phyloP scores from a whole-genome alignment of 768 basidiomycete genomes.

The Amanita inopinata region DNA sequence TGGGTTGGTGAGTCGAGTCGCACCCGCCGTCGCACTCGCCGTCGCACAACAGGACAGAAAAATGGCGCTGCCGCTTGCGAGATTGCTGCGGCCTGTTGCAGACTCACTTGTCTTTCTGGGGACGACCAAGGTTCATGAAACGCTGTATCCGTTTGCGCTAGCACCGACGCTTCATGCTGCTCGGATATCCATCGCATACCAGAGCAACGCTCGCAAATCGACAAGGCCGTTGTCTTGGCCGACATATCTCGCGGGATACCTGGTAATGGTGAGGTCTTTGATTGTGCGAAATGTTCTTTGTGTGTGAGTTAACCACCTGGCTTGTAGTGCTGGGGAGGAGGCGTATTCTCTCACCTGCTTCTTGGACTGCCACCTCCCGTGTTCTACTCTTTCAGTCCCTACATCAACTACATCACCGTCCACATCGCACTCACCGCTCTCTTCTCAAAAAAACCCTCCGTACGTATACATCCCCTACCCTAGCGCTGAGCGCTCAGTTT shows the following conservation, averaged over 20 bases:
- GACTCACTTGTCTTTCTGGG: constrained; percentile 15
- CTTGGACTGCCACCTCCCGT: constrained; percentile 36
- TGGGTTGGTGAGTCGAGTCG: no score
- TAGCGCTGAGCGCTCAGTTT: background rate
- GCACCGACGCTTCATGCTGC: constrained; percentile 34
- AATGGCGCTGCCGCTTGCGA: background rate
- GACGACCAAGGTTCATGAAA: constrained; percentile 27
- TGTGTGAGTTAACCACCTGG: background rate
- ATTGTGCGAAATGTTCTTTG: background rate
- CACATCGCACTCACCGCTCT: constrained; percentile 35
- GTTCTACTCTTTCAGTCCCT: constrained; percentile 34
- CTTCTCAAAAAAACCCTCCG: no score
- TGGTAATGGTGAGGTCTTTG: constrained; percentile 29
- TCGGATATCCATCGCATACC: constrained; percentile 34
- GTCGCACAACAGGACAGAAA: no score
- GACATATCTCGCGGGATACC: constrained; percentile 33
- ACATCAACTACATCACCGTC: constrained; percentile 37
- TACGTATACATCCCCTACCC: constrained; percentile 11
- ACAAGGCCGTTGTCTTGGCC: constrained; percentile 28
- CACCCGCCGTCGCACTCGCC: no score
- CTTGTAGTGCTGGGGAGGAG: constrained; percentile 38
- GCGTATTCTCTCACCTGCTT: constrained; percentile 31
- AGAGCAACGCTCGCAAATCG: constrained; percentile 26
- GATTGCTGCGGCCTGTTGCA: constrained; percentile 4
- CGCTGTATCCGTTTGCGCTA: constrained; percentile 30